Percentiles rank a stretch among this genome's conserved stretches.
These are phyloP conservation scores for Uronychia setigera DNA, from an alignment of 73 alveolate genomes.

Conservation along the genomic window DNA sequence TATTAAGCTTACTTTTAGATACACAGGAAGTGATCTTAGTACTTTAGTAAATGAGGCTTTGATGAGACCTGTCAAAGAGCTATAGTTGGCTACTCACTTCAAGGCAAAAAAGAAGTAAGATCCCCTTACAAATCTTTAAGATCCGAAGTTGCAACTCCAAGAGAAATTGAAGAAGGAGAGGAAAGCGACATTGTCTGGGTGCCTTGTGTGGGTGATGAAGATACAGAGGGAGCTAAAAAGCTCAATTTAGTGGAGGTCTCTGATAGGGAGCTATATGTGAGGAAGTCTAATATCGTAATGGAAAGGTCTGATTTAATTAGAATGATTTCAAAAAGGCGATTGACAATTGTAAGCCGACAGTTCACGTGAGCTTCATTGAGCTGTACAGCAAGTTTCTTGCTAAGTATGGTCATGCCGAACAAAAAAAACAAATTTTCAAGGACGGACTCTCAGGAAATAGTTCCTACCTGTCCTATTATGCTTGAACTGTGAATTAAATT, in stretches of 20 bases:
- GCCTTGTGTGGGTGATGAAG: slow-evolving; percentile 34
- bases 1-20: slow-evolving; percentile 51
- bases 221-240: slow-evolving; percentile 32
- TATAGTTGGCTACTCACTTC: slow-evolving; percentile 49
- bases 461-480: slow-evolving; percentile 27
- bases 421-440: slow-evolving; percentile 24
- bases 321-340: slow-evolving; percentile 57
- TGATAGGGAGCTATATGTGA: slow-evolving; percentile 30
- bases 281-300: slow-evolving; percentile 51
- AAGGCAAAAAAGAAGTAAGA: no score
- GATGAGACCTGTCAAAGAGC: slow-evolving; percentile 60
- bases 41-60: slow-evolving; percentile 67
- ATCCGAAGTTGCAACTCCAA: slow-evolving; percentile 7
- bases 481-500: slow-evolving; percentile 7
- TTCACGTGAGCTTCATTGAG: slow-evolving; percentile 30
- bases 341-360: slow-evolving; percentile 60
- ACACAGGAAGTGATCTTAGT: slow-evolving; percentile 61
- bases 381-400: slow-evolving; percentile 39
- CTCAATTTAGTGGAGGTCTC: slow-evolving; percentile 30
- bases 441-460: no score
- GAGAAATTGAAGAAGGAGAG: slow-evolving; percentile 9
- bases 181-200: slow-evolving; percentile 27
- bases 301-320: no score
- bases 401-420: slow-evolving; percentile 59
- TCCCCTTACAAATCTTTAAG: slow-evolving; percentile 7